Evolutionary conservation across 345 rosid genomes (phyloP), one percentile per base, ranked within the genome.

Genomic region (Garcia nutans): DNA sequence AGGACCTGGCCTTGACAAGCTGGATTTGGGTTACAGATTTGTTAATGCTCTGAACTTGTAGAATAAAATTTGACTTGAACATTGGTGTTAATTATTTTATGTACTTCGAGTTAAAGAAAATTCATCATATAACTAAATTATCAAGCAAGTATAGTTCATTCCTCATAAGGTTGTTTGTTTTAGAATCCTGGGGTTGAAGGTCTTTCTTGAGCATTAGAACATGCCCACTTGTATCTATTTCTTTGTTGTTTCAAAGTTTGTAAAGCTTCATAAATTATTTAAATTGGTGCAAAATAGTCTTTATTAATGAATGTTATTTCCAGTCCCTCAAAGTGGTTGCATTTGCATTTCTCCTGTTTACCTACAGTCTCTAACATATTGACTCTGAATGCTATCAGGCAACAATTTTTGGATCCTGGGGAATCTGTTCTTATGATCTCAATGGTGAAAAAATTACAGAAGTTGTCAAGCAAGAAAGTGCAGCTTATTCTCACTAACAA

Each of bases 391-490:
- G 71, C 50, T 52, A 71, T 75, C 88, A 93, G 99, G 98, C 97
- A 96, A 88, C 98, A 93, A 82, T 96, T 96, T 84, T 82, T 93
- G 88, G 99, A 92, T 71, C 93, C 88, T 1, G 97, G 98, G 71
- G 98, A 96, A 82, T 92, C 97, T 13, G 92, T 93, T 83, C 81
- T 93, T 50, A 93, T 96, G 99, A 93, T 96, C 82, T 91, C 99
- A 44, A 88, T 90, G 84, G 96, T 96, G 82, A 96, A 93, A 88
- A 93, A 92, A 87, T 75, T 96, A 73, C 93, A 87, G 84, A 96
- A 96, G 82, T 65, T 93, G 80, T 86, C 99, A 6, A 96, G 88
- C 89, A 93, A 96, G 87, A 96, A 96, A 77, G 98, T 96, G 86
- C 98, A 96, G 85, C 97, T 96, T 57, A 93, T 95, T 79, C 97